Percentiles rank a stretch among this genome's conserved stretches.
phyloP scores from a whole-genome alignment of 345 rosid genomes.

The Citropsis articulata region DNA sequence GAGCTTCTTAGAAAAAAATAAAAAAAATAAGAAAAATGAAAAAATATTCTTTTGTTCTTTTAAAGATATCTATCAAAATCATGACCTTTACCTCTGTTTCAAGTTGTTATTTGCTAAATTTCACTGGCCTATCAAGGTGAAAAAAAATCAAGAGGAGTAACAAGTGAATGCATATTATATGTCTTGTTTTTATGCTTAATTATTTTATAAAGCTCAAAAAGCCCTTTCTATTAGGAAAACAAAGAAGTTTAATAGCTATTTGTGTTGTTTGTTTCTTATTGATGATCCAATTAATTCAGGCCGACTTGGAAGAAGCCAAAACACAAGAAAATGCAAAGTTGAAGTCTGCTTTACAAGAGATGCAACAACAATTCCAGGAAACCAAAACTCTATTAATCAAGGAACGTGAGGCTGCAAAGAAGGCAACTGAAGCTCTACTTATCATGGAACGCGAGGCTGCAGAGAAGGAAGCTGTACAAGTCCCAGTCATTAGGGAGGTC shows the following conservation, averaged over 20 bases:
- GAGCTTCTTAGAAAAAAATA: neutral
- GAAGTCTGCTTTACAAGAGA: constrained; percentile 46
- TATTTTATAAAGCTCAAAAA: neutral
- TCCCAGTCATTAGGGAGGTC: constrained; percentile 53
- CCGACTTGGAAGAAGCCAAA: constrained; percentile 66
- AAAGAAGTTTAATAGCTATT: neutral
- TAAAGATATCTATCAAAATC: neutral
- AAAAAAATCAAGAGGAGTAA: neutral
- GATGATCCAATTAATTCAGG: constrained; percentile 41
- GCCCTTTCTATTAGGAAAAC: neutral
- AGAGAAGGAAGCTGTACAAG: constrained; percentile 41
- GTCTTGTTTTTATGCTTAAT: neutral
- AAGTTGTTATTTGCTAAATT: neutral
- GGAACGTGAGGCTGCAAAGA: constrained; percentile 42
- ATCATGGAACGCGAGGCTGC: constrained; percentile 33
- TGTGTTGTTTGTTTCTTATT: constrained; percentile 7
- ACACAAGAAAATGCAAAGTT: constrained; percentile 46
- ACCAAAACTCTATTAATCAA: constrained; percentile 49
- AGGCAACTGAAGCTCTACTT: constrained; percentile 20
- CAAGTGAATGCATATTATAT: neutral
- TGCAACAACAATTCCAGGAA: constrained; percentile 60
- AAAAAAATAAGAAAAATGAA: rapidly evolving
- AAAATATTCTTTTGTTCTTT: neutral
- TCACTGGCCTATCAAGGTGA: neutral
- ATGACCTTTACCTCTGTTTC: neutral